A percentile compares a stretch with the other conserved stretches of the same genome.
Conservation (phyloP, 2,329 filamentous ascomycete genomes). For the Talaromyces amestolkiae region DNA sequence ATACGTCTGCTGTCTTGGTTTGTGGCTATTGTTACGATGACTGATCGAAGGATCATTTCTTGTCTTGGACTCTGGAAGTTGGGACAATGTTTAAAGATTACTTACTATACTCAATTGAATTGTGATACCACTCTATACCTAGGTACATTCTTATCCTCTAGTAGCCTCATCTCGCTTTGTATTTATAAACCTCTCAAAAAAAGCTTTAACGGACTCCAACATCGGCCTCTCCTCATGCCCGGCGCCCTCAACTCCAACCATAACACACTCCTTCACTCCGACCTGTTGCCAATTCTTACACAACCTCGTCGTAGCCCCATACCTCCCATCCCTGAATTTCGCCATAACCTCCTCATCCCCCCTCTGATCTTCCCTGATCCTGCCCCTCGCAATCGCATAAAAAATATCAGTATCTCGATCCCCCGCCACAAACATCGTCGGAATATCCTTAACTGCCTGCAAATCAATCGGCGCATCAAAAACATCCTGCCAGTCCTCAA, state of each 20-base stretch:
- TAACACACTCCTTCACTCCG: background rate
- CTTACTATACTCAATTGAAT: background rate
- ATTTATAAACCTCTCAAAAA: background rate
- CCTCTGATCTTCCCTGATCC: background rate
- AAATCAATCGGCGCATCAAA: conserved; percentile 1
- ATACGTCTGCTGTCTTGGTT: background rate
- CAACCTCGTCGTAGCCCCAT: conserved; percentile 1
- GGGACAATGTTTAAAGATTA: conserved; percentile 2
- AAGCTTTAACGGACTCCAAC: background rate
- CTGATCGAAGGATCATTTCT: background rate
- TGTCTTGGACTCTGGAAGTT: conserved; percentile 8
- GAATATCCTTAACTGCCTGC: background rate
- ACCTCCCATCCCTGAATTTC: conserved; percentile 6
- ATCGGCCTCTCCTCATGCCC: conserved; percentile 8
- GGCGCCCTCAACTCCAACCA: conserved; percentile 1
- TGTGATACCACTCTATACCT: conserved; percentile 4
- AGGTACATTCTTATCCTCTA: no score
- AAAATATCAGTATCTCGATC: conserved; percentile 9
- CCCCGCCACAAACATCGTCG: conserved; percentile 11
- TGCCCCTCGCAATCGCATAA: conserved; percentile 1
- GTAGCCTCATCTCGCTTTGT: background rate
- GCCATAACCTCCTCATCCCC: background rate
- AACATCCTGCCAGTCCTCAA: background rate
- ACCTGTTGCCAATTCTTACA: conserved; percentile 2
- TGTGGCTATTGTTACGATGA: background rate